These are phyloP conservation scores for Daldinia childiae DNA, from an alignment of 495 filamentous ascomycete species.

Conservation along the genomic window DNA sequence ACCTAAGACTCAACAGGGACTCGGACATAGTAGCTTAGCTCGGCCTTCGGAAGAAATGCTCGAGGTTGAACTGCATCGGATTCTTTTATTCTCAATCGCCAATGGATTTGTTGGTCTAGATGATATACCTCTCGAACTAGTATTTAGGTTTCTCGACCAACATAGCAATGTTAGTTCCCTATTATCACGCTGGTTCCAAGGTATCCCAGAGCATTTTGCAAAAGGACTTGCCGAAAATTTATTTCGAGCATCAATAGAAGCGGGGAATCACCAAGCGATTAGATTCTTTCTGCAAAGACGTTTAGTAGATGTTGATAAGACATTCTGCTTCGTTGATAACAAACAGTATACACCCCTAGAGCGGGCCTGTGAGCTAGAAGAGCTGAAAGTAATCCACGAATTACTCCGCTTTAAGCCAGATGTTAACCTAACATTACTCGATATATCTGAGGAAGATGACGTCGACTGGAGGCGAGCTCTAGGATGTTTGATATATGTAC, in stretches of 20 bases:
- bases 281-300: constrained; percentile 11
- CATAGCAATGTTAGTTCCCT: constrained; percentile 5
- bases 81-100: constrained; percentile 19
- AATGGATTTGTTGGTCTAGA: constrained; percentile 29
- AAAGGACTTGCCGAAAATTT: constrained; percentile 30
- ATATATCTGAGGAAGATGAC: not conserved
- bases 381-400: constrained; percentile 14
- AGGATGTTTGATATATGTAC: too few relatives aligned
- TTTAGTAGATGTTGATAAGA: constrained; percentile 22
- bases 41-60: not conserved
- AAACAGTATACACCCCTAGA: constrained; percentile 18
- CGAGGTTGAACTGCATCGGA: constrained; percentile 16
- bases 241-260: constrained; percentile 32
- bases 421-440: not conserved
- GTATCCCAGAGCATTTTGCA: not conserved
- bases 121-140: not conserved
- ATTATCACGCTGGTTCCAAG: constrained; percentile 6
- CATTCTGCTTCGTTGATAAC: not conserved
- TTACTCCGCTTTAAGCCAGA: constrained; percentile 15
- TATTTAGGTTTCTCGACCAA: constrained; percentile 6
- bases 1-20: not conserved
- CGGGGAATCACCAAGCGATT: constrained; percentile 7
- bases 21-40: not conserved
- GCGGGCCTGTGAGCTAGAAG: constrained; percentile 15
- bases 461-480: too few relatives aligned